Evolutionary conservation across 768 basidiomycete species (phyloP), one percentile per base, ranked within the genome.

Genomic region (Lanmaoa rubissima): DNA sequence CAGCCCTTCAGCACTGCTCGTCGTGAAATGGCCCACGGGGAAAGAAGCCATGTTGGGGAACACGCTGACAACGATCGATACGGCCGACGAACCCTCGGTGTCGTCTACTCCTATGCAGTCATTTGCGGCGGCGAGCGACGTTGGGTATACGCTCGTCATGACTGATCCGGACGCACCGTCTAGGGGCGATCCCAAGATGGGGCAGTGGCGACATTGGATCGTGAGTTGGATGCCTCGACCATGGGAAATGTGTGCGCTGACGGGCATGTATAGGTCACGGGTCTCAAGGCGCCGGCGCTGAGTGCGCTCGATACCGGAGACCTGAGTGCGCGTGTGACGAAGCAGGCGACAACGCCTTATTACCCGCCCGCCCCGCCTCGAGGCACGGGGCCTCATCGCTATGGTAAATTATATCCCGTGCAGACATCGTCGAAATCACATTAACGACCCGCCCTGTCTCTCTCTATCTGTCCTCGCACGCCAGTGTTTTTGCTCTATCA

Each of bases 131-230:
- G 61, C 58, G 47, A 61, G 63, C 1, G 74, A 76, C 35, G 58
- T 71, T 9, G 74, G 74, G 4, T 84, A 82, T 58, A 83, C 83
- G 9, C 69, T 84, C 36, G 79, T 82, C 35, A 78, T 83, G 79
- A 78, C 78, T 4, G 83, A 85, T 62, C 83, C 83, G 2, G 83
- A 84, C 55, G 83, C 83, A 4, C 83, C 83, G 0, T 82, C 80
- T 1, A 69, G 78, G 45, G 65, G 59, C 8, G 74, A 81, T 38
- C 81, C 80, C 1, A 80, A 75, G 60, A 81, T 72, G 65, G 73
- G 78, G 1, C 65, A 83, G 57, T 84, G 80, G 74, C 75, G 82
- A 44, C 83, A 85, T 54, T 84, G 82, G 82, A 69, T 85, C 36
- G 81, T 84, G 58, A 65, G 76, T 61, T 1, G 14, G 34, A 24